Evolutionary conservation across 176 grass and related monocot species (phyloP).

Genomic region (Canna indica): DNA sequence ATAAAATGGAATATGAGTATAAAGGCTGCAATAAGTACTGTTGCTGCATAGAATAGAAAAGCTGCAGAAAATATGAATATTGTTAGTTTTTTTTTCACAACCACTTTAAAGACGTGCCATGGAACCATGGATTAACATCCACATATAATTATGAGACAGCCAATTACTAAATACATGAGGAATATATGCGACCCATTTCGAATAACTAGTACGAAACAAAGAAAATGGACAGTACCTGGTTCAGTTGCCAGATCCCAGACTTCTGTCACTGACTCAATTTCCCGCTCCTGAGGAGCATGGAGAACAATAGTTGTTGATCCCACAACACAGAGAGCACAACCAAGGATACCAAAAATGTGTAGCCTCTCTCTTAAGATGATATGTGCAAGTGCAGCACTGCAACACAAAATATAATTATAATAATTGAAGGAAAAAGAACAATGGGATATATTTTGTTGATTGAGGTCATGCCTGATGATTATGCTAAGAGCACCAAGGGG

Average conservation of each 20-base stretch:
- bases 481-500: constrained; percentile 89
- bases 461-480: constrained; percentile 57
- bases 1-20: constrained; percentile 58
- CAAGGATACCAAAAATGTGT: constrained; percentile 70
- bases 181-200: neutral
- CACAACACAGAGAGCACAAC: constrained; percentile 70
- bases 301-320: constrained; percentile 82
- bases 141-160: neutral
- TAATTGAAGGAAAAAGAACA: neutral
- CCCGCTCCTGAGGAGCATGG: constrained; percentile 70
- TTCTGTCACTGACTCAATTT: constrained; percentile 64
- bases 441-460: neutral
- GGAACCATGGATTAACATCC: too few relatives aligned
- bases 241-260: constrained; percentile 83
- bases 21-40: constrained; percentile 40
- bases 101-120: neutral
- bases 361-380: constrained; percentile 65
- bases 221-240: constrained; percentile 49
- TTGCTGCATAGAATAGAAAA: constrained; percentile 52
- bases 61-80: constrained; percentile 33
- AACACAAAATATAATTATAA: constrained; percentile 3
- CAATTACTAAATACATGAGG: constrained; percentile 2
- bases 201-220: neutral
- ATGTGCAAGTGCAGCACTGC: constrained; percentile 60
- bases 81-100: neutral